Evolutionary conservation across 1,139 yeast genomes (phyloP), one percentile per base, ranked within the genome.

Genomic region (Scheffersomyces stambukii): DNA sequence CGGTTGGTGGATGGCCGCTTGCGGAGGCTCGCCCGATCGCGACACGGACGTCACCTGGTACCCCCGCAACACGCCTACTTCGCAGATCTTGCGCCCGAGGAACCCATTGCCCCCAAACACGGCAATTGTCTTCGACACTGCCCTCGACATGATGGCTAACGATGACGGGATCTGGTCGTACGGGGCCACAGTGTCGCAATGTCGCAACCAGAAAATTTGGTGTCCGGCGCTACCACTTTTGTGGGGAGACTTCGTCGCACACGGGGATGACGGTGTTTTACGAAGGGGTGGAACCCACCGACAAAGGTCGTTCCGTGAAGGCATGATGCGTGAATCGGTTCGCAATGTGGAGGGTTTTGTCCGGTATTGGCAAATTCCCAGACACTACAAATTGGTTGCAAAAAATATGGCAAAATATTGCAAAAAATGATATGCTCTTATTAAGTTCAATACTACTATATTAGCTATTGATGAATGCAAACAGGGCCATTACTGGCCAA

Each of bases 21-120:
- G 42, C 2, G 86, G 83, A n/a, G 77, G 65, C 9, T 48, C 52
- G 1, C 88, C 88, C 1, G 81, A 70, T 36, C 69, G 54, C 44
- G 84, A 73, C 21, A 81, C 56, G 0, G 93, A 71, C 0, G 77
- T 68, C 2, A 84, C 91, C 8, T 67, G 54, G 53, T 68, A 75
- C 0, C 94, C 95, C 23, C 73, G 57, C 16, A 54, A 59, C 3
- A 81, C 57, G 0, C 85, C 95, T 2, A 69, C 68, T 45, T 78
- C 78, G 47, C 94, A 84, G 10, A 88, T 77, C 35, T 83, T 71
- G 35, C 72, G 71, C 13, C 86, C 85, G 12, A 88, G 57, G 48
- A 84, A 84, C 4, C 96, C 96, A 36, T 76, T 78, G 1, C 96
- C 96, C 12, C 96, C 96, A 43, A 88, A 75, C 0, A 86, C 84